A percentile compares a stretch with the other conserved stretches of the same genome.
These are phyloP conservation scores for Heterobasidion irregulare DNA, from an alignment of 1,284 basidiomycete species.

Conservation along the genomic window DNA sequence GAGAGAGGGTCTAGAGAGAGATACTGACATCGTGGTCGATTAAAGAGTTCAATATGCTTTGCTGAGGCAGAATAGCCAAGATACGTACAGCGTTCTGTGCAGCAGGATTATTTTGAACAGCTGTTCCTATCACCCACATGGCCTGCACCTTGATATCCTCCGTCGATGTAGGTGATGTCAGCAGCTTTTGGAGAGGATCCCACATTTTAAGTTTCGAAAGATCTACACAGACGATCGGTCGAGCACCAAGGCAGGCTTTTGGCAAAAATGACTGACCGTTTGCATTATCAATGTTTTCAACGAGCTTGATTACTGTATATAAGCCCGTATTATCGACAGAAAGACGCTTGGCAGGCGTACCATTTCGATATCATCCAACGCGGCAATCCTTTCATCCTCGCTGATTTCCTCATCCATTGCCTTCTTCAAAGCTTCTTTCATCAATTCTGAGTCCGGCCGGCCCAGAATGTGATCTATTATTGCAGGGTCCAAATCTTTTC, in stretches of 20 bases:
- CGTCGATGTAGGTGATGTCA: slow-evolving; percentile 47
- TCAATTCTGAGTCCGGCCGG: slow-evolving; percentile 75
- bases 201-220: slow-evolving; percentile 82
- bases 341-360: slow-evolving; percentile 29
- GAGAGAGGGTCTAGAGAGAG: slow-evolving; percentile 64
- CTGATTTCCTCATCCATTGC: slow-evolving; percentile 57
- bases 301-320: slow-evolving; percentile 43
- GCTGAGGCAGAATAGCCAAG: not conserved
- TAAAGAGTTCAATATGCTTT: not conserved
- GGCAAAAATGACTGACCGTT: slow-evolving; percentile 49
- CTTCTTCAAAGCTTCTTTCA: slow-evolving; percentile 79
- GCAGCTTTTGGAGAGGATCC: slow-evolving; percentile 68
- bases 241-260: not conserved
- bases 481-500: slow-evolving; percentile 59
- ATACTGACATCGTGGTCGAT: slow-evolving; percentile 41
- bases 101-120: slow-evolving; percentile 90
- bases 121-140: slow-evolving; percentile 91
- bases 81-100: slow-evolving; percentile 77
- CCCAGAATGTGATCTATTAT: slow-evolving; percentile 86
- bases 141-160: slow-evolving; percentile 65
- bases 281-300: slow-evolving; percentile 94
- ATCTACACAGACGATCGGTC: slow-evolving; percentile 37
- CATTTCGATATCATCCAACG: slow-evolving; percentile 95
- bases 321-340: not conserved
- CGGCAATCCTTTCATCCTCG: slow-evolving; percentile 66